Conservation (phyloP, 1,284 basidiomycete genomes). For the Phellinidium pouzarii region DNA sequence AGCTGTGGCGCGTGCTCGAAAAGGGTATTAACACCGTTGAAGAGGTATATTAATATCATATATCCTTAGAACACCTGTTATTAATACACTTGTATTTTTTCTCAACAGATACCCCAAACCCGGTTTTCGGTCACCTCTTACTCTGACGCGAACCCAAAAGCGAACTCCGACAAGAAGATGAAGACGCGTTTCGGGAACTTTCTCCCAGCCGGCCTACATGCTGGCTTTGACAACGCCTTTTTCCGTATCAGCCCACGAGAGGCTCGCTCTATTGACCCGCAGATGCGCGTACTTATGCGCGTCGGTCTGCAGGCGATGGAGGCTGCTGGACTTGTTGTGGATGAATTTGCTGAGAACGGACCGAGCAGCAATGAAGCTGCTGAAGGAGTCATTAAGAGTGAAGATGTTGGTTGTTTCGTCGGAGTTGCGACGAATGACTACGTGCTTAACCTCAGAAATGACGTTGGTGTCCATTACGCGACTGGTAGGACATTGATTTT, state of each 20-base stretch:
- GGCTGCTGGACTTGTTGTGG: conserved; percentile 59
- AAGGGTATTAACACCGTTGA: conserved; percentile 50
- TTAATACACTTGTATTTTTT: conserved; percentile 3
- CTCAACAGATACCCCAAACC: conserved; percentile 46
- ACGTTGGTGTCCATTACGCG: conserved; percentile 64
- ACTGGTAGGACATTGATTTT: conserved; percentile 41
- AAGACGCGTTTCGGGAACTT: conserved; percentile 59
- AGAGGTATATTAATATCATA: conserved; percentile 36
- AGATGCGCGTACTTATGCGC: conserved; percentile 61
- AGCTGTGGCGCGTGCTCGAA: conserved; percentile 55
- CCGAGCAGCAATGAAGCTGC: background rate
- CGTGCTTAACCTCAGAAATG: conserved; percentile 50
- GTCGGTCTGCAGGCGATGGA: conserved; percentile 63
- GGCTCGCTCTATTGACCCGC: conserved; percentile 68
- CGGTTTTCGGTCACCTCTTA: conserved; percentile 48
- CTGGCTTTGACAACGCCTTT: conserved; percentile 58
- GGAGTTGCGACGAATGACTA: conserved; percentile 68
- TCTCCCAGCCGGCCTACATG: conserved; percentile 41
- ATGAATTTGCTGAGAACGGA: conserved; percentile 34
- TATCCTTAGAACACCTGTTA: too few species aligned
- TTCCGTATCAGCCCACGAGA: conserved; percentile 69
- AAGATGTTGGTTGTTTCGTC: conserved; percentile 50
- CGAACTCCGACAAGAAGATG: conserved; percentile 32
- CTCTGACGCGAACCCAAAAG: conserved; percentile 23
- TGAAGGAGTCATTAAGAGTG: conserved; percentile 8